Evolutionary conservation across 2,329 filamentous ascomycete species (phyloP), one percentile per base, ranked within the genome.

Genomic region (Neoarthrinium moseri): DNA sequence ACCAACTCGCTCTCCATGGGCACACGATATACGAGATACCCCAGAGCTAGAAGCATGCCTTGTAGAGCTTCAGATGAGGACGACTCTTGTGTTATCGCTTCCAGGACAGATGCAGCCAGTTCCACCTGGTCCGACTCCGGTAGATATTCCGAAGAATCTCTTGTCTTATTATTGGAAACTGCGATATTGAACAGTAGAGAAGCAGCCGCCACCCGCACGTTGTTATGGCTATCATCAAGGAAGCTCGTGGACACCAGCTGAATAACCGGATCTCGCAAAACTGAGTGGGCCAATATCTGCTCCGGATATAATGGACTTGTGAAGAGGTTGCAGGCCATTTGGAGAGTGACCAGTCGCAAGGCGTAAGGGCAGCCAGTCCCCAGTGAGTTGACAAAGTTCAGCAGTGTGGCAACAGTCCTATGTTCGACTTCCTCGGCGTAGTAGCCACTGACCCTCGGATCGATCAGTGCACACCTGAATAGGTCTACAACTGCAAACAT

Each of bases 401-500:
- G 62, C 3, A 96, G 66, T 0, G 78, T 71, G 26, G 75, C 61
- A 12, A 92, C 70, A 0, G 87, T 89, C 43, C 69, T 67, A 47
- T 88, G 83, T 7, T 72, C 72, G 13, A 72, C 63, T 63, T 96
- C 89, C 61, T 94, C 87, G 1, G 89, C 89, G 51, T 91, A 91
- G 67, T 83, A 95, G 15, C 87, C 87, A 50, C 87, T 89, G 13
- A 96, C 74, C 30, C 91, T 82, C 0, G 85, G 74, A 57, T 97
- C 92, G 11, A 84, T 74, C 46, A 96, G 79, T 1, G 87, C 80
- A 51, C 88, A 80, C 18, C 94, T 81, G 41, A 96, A 78, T 2
- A 99, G 77, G 60, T 97, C 94, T n/a, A 96, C 77, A 1, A 91
- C 73, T 1, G 90, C 81, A 61, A 97, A 97, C 34, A 91, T 76